phyloP scores from a whole-genome alignment of 2,329 filamentous ascomycete species.

The Aspergillus melleus region DNA sequence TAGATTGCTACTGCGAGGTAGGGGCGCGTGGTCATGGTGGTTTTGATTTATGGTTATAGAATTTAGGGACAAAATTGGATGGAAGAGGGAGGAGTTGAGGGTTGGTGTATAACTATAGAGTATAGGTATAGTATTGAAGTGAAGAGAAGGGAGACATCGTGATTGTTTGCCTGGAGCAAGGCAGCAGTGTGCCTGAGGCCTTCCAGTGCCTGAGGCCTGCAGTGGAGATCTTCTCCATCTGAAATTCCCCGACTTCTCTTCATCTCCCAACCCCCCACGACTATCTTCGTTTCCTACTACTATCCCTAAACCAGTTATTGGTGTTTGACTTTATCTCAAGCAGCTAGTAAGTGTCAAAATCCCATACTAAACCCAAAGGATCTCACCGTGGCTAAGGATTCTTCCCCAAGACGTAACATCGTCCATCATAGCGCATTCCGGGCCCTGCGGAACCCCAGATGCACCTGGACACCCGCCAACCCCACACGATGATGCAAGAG shows the following conservation, averaged over 20 bases:
- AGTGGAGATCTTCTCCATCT: too few species aligned
- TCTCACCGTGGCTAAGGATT: too few species aligned
- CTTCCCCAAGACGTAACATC: too few species aligned
- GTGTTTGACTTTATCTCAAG: too few species aligned
- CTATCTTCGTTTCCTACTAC: background rate
- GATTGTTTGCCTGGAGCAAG: background rate
- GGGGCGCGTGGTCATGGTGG: background rate
- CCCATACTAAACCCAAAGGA: too few species aligned
- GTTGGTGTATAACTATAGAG: background rate
- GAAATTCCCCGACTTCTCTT: too few species aligned
- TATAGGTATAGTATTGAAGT: too few species aligned
- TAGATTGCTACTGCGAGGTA: constrained; percentile 13
- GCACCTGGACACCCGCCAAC: background rate
- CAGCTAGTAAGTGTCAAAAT: too few species aligned
- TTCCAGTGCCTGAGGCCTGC: background rate
- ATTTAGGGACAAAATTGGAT: too few species aligned
- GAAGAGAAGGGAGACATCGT: too few species aligned
- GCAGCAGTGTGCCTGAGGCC: background rate
- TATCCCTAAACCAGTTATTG: background rate
- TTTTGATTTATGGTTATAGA: too few species aligned
- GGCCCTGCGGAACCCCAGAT: background rate
- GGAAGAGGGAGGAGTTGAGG: background rate
- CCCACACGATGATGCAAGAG: constrained; percentile 1
- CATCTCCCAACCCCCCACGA: background rate
- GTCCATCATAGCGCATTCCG: too few species aligned